These are phyloP conservation scores for Chaetomiaceae sp. DNA, from an alignment of 2,329 filamentous ascomycete genomes.

Conservation along the genomic window DNA sequence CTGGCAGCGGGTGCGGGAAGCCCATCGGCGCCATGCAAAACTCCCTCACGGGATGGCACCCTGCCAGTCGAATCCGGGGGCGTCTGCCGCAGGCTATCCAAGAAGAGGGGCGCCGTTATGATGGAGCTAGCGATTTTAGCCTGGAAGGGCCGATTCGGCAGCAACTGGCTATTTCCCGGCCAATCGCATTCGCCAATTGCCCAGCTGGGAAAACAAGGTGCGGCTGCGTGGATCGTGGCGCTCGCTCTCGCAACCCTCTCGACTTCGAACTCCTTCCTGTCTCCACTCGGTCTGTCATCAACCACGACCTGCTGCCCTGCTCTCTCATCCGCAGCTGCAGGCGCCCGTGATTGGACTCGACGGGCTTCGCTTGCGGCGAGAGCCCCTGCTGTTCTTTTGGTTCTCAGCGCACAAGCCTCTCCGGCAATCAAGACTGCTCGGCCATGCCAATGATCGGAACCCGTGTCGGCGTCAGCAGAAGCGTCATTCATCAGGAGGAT, in stretches of 20 bases:
- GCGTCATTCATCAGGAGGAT: neutral
- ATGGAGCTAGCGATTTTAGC: slow-evolving; percentile 35
- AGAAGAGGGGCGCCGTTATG: slow-evolving; percentile 27
- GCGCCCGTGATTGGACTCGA: slow-evolving; percentile 7
- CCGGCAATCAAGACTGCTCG: neutral
- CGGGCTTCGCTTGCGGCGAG: slow-evolving; percentile 7
- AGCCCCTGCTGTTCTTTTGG: slow-evolving; percentile 3
- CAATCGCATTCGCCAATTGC: slow-evolving; percentile 32
- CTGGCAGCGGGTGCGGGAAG: slow-evolving; percentile 19
- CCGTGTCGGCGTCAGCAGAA: neutral
- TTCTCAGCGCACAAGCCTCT: slow-evolving; percentile 10
- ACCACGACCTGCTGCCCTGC: no score
- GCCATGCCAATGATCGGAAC: neutral
- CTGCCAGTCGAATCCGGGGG: slow-evolving; percentile 28
- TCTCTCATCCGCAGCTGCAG: no score
- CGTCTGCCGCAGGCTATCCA: slow-evolving; percentile 21
- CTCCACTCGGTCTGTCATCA: slow-evolving; percentile 8
- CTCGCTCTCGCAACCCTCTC: slow-evolving; percentile 6
- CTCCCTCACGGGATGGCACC: slow-evolving; percentile 28
- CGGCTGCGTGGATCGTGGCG: slow-evolving; percentile 30
- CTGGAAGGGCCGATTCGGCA: slow-evolving; percentile 39
- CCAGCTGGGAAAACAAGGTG: slow-evolving; percentile 30
- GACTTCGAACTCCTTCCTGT: neutral
- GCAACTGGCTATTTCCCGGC: slow-evolving; percentile 35
- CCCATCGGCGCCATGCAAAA: slow-evolving; percentile 25